phyloP scores from a whole-genome alignment of 2,329 filamentous ascomycete genomes.

The Domatiomyces globalis region DNA sequence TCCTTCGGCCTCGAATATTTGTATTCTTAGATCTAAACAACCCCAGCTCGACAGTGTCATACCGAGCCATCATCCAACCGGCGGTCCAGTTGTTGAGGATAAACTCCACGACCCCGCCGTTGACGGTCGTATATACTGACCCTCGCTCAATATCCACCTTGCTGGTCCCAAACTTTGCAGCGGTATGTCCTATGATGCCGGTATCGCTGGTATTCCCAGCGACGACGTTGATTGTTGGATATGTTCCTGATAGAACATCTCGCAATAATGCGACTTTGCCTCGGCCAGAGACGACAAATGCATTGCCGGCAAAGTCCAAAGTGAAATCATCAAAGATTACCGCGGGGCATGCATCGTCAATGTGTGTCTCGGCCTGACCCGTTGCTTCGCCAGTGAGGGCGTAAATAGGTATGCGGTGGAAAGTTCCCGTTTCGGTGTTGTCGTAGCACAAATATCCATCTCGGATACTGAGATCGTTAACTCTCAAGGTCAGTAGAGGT shows the following conservation, averaged over 20 bases:
- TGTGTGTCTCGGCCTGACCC: constrained; percentile 2
- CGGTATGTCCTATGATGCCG: constrained; percentile 1
- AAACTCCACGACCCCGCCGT: constrained; percentile 5
- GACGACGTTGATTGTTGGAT: neutral
- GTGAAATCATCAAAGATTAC: constrained; percentile 9
- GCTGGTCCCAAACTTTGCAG: constrained; percentile 6
- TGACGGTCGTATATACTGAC: constrained; percentile 5
- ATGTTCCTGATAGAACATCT: neutral
- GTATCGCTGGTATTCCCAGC: constrained; percentile 1
- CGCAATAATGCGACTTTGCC: neutral
- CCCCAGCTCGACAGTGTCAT: constrained; percentile 4
- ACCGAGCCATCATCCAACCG: constrained; percentile 5
- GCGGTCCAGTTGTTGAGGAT: neutral
- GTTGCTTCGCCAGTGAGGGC: constrained; percentile 3
- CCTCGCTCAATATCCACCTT: constrained; percentile 5
- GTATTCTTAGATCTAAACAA: neutral
- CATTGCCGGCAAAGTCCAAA: constrained; percentile 7
- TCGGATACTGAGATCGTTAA: constrained; percentile 18
- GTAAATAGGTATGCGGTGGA: constrained; percentile 8
- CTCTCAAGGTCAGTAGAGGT: constrained; percentile 10
- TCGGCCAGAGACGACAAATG: constrained; percentile 1
- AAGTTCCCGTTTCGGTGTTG: constrained; percentile 10
- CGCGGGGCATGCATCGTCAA: constrained; percentile 1
- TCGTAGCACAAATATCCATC: constrained; percentile 17
- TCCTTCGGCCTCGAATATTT: no score